phyloP scores from a whole-genome alignment of 225 moss, liverwort and hornwort species.

The Pseudisothecium myosuroides region DNA sequence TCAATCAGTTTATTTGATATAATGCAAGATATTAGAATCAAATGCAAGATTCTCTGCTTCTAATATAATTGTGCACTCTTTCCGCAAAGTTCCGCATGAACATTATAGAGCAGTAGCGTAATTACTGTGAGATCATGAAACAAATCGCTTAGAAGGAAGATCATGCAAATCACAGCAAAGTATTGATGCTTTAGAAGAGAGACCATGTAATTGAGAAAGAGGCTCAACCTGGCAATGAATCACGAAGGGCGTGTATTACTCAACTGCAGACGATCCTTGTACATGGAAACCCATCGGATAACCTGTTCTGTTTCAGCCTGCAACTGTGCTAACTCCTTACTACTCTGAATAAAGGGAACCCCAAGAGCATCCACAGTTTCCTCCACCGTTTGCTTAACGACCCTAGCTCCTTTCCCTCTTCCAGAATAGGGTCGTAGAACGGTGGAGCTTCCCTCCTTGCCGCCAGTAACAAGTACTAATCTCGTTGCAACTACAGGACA shows the following conservation, averaged over 20 bases:
- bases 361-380: conserved; percentile 51
- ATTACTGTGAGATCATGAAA: not conserved
- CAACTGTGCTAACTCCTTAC: conserved; percentile 30
- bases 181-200: not conserved
- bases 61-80: not conserved
- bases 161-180: not conserved
- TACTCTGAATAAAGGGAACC: conserved; percentile 38
- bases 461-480: conserved; percentile 28
- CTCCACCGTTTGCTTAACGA: conserved; percentile 49
- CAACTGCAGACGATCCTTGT: conserved; percentile 36
- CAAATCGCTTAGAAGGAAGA: not conserved
- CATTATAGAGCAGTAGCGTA: not conserved
- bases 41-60: not conserved
- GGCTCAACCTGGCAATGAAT: not conserved
- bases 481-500: conserved; percentile 31
- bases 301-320: conserved; percentile 65
- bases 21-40: too few relatives aligned
- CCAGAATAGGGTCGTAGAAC: conserved; percentile 19
- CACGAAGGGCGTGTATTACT: conserved; percentile 1
- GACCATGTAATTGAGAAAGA: not conserved
- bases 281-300: conserved; percentile 61
- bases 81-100: not conserved
- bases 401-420: conserved; percentile 40
- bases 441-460: not conserved
- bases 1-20: too few relatives aligned